Evolutionary conservation across 1,284 basidiomycete species (phyloP).

Genomic region (Singerocomus rubriflavus): DNA sequence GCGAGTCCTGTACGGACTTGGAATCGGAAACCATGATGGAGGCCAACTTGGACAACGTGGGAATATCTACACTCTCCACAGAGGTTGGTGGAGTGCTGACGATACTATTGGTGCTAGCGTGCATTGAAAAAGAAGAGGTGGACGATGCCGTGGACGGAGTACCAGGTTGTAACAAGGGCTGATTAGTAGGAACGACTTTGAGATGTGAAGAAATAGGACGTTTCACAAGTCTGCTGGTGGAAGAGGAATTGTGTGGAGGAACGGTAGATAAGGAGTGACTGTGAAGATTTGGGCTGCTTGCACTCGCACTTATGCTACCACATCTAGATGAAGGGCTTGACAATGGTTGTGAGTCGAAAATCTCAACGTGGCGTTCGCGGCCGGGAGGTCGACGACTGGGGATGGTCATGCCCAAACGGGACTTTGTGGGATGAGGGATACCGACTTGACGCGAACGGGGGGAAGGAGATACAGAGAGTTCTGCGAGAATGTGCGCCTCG

Average conservation of each 20-base stretch:
- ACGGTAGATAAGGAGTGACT: constrained; percentile 16
- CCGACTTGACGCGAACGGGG: constrained; percentile 71
- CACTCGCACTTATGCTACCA: constrained; percentile 39
- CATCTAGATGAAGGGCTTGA: constrained; percentile 54
- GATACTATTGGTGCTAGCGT: constrained; percentile 36
- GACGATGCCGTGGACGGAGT: constrained; percentile 37
- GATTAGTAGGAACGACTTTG: constrained; percentile 22
- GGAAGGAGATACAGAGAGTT: constrained; percentile 61
- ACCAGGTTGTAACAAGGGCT: constrained; percentile 30
- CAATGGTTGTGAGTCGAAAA: constrained; percentile 74
- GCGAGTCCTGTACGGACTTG: not conserved
- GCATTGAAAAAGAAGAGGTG: constrained; percentile 49
- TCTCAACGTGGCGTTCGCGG: constrained; percentile 65
- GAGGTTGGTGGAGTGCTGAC: constrained; percentile 58
- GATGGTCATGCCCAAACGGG: constrained; percentile 56
- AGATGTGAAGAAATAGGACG: constrained; percentile 8
- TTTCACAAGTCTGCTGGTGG: constrained; percentile 1
- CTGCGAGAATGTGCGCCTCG: constrained; percentile 64
- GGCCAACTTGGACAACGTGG: constrained; percentile 40
- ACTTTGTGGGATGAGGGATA: constrained; percentile 55
- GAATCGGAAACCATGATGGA: constrained; percentile 34
- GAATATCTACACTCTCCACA: constrained; percentile 43
- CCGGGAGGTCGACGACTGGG: constrained; percentile 44
- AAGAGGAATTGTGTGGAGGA: constrained; percentile 5
- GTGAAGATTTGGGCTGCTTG: constrained; percentile 33